Base-by-base conservation (phyloP, 2,329 filamentous ascomycete species). In the Ophiobolus disseminans region DNA sequence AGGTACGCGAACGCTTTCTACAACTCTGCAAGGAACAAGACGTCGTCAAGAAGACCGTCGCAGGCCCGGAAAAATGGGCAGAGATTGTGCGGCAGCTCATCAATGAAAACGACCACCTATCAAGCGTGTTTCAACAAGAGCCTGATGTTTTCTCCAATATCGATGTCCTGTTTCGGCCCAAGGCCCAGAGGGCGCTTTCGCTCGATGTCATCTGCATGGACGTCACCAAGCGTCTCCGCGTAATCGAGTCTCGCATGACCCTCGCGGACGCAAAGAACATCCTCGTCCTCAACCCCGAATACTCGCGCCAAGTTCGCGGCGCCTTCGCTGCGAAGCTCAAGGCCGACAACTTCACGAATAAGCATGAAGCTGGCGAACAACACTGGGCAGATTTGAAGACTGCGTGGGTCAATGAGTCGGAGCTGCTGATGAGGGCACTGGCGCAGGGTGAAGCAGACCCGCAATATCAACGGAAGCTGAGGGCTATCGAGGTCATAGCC, bases 191-290 rank as follows among this genome's bases (percentile, higher is more conserved):
- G 66, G 80, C 80, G 28, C 77, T 90, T 36, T 88, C 89, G 0
- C 76, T 95, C 4, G 90, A 95, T 67, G 82, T 91, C 36, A 86
- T 95, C 19, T 91, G 88, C 65, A 87, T 84, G 21, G 89, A 93
- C 73, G 88, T 93, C 22, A 92, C 89, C 1, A 94, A 94, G 73
- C 80, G 88, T 16, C 86, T 92, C 78, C 84, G 90, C 62, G 84
- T 77, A 10, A 68, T 84, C 48, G 82, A 85, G 39, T 80, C 78
- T 25, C 79, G 82, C n/a, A 86, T 93, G 81, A 86, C 85, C 1
- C 82, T 93, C 35, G 81, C 84, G 1, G 86, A 91, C 49, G 89
- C 88, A 4, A 92, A 91, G 69, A 89, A 88, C 65, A 77, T 81
- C 22, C 78, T 91, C 37, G 84, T 85, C 22, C 78, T 91, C 57